Conservation (phyloP, 2,329 filamentous ascomycete genomes). For the Fusarium luffae region DNA sequence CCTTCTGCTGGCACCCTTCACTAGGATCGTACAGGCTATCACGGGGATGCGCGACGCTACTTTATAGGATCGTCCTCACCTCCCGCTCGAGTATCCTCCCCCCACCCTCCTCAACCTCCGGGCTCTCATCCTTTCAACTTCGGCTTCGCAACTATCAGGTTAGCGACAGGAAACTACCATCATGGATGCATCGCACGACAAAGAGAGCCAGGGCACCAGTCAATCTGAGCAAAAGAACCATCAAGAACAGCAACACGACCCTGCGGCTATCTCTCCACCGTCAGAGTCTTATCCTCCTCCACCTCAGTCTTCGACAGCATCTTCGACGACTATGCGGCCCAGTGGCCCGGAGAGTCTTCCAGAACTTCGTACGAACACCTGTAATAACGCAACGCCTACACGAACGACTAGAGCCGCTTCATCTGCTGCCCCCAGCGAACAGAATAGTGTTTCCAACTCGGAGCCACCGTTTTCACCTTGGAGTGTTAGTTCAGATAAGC, state of each 20-base stretch:
- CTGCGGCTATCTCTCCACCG: not conserved
- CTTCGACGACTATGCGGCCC: constrained; percentile 22
- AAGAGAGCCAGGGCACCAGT: constrained; percentile 15
- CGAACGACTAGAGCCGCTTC: constrained; percentile 27
- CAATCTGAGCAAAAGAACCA: constrained; percentile 14
- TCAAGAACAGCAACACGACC: not conserved
- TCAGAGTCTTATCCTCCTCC: constrained; percentile 4
- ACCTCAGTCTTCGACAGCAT: constrained; percentile 26
- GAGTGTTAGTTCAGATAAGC: constrained; percentile 57
- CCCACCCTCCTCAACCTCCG: constrained; percentile 10
- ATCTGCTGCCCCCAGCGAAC: constrained; percentile 34
- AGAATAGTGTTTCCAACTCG: constrained; percentile 30
- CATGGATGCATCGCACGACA: constrained; percentile 41
- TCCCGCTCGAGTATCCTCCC: constrained; percentile 16
- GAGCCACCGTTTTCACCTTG: constrained; percentile 53
- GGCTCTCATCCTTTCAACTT: constrained; percentile 6
- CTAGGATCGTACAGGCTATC: not conserved
- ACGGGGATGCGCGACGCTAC: constrained; percentile 41
- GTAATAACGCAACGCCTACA: constrained; percentile 11
- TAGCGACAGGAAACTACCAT: constrained; percentile 23
- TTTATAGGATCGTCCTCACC: constrained; percentile 22
- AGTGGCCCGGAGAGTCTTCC: not conserved
- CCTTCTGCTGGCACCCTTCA: not conserved
- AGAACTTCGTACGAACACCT: constrained; percentile 8
- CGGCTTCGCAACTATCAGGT: constrained; percentile 33